A percentile compares a stretch with the other conserved stretches of the same genome.
Conservation (phyloP, 2,329 filamentous ascomycete genomes). For the Botrytis paeoniae region DNA sequence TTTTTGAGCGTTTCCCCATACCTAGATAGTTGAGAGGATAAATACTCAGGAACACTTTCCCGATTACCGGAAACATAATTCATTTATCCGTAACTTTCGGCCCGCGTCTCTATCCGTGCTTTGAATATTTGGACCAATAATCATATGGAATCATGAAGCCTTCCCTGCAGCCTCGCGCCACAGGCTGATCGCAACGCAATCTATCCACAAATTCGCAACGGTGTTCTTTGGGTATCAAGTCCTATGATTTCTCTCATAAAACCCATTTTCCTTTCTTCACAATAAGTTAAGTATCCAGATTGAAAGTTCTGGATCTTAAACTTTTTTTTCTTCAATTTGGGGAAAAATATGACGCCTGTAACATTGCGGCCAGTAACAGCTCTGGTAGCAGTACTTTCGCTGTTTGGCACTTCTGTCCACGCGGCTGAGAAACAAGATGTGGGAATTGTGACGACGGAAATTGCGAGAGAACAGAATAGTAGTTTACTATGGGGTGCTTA, state of each 20-base stretch:
- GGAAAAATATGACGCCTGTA: constrained; percentile 27
- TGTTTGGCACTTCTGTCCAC: constrained; percentile 3
- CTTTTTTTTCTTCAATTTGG: constrained; percentile 23
- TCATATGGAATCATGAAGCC: background rate
- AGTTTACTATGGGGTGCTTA: constrained; percentile 96
- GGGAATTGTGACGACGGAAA: constrained; percentile 38
- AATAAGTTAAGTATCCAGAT: constrained; percentile 28
- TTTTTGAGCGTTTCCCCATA: background rate
- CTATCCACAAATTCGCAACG: constrained; percentile 25
- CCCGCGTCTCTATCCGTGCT: constrained; percentile 9
- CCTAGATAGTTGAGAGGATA: background rate
- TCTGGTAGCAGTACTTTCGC: constrained; percentile 23
- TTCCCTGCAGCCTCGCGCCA: constrained; percentile 32
- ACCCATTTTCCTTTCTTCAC: constrained; percentile 5
- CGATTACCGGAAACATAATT: constrained; percentile 5
- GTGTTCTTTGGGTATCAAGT: constrained; percentile 19
- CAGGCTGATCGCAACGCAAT: constrained; percentile 29
- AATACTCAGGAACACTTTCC: constrained; percentile 11
- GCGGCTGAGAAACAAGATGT: constrained; percentile 31
- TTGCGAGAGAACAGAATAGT: constrained; percentile 59
- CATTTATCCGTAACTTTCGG: constrained; percentile 18
- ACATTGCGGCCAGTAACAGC: constrained; percentile 24
- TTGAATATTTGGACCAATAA: background rate
- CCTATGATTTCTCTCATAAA: constrained; percentile 1
- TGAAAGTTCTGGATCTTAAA: background rate